Evolutionary conservation across 345 rosid species (phyloP).

Genomic region (Eucalyptus cladocalyx): DNA sequence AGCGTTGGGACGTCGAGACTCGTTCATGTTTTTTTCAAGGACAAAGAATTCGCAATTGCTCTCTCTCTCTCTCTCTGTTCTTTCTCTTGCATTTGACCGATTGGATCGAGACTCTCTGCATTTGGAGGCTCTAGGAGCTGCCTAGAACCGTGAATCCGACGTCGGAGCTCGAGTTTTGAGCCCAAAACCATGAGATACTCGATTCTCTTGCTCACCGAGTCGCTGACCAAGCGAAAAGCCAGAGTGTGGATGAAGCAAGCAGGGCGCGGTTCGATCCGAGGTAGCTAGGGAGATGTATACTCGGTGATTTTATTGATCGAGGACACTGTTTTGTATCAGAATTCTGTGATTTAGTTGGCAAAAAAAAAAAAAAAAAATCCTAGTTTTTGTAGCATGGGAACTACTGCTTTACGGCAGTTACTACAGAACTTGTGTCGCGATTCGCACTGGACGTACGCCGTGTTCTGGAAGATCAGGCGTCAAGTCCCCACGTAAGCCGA

Average conservation of each 20-base stretch:
- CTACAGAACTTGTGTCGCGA: slow-evolving; percentile 27
- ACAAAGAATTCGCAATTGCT: neutral
- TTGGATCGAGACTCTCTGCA: neutral
- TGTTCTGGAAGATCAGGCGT: slow-evolving; percentile 44
- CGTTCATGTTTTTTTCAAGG: neutral
- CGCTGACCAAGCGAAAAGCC: slow-evolving; percentile 38
- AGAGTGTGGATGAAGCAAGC: slow-evolving; percentile 41
- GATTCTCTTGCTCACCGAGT: slow-evolving; percentile 23
- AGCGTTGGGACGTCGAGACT: neutral
- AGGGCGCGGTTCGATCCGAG: slow-evolving; percentile 54
- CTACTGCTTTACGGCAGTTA: slow-evolving; percentile 29
- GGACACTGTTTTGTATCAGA: neutral
- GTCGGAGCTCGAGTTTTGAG: neutral
- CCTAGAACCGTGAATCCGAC: neutral
- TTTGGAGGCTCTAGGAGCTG: neutral
- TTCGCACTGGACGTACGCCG: slow-evolving; percentile 47
- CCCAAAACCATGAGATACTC: slow-evolving; percentile 14
- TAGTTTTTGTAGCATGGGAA: slow-evolving; percentile 18
- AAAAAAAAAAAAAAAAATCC: neutral
- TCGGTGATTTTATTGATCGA: neutral
- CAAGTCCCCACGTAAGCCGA: slow-evolving; percentile 32
- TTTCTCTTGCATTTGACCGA: neutral
- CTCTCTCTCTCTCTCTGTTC: neutral
- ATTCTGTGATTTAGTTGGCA: neutral
- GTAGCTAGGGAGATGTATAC: slow-evolving; percentile 18